A percentile compares a stretch with the other conserved stretches of the same genome.
Evolutionary conservation across 83 land plant genomes (phyloP).

Genomic region (Picea mariana): DNA sequence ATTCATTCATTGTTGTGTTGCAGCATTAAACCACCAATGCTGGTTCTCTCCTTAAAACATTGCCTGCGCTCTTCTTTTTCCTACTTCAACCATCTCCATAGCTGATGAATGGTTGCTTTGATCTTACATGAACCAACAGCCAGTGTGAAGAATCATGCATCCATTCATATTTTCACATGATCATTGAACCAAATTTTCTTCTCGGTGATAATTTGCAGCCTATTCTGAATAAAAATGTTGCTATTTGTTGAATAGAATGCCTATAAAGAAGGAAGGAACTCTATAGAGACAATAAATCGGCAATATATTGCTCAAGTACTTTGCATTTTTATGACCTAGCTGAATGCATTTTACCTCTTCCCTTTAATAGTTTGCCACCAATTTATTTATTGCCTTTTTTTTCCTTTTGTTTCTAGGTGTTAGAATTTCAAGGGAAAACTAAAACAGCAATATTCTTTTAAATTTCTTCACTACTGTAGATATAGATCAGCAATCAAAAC

Average conservation of each 20-base stretch:
- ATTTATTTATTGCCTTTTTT: too few species aligned
- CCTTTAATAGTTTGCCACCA: too few species aligned
- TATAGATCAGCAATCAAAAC: too few species aligned
- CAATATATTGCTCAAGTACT: not conserved
- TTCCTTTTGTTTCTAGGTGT: too few species aligned
- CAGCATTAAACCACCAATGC: too few species aligned
- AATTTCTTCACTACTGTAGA: too few species aligned
- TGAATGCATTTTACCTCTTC: too few species aligned
- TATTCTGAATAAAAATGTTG: not conserved
- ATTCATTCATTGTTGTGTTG: not conserved
- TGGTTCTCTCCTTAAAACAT: not conserved
- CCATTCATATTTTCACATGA: not conserved
- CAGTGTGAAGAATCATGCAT: not conserved
- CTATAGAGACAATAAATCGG: not conserved
- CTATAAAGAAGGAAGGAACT: not conserved
- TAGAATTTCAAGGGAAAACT: too few species aligned
- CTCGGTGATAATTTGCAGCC: not conserved
- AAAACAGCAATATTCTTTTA: too few species aligned
- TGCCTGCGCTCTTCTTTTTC: not conserved
- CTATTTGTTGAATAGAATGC: not conserved
- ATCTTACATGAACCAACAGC: not conserved
- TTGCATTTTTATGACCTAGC: not conserved
- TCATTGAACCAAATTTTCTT: not conserved
- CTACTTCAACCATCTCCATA: not conserved
- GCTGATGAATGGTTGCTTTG: not conserved